Conservation (phyloP, 257 asterid species). For the Henckelia pumila region DNA sequence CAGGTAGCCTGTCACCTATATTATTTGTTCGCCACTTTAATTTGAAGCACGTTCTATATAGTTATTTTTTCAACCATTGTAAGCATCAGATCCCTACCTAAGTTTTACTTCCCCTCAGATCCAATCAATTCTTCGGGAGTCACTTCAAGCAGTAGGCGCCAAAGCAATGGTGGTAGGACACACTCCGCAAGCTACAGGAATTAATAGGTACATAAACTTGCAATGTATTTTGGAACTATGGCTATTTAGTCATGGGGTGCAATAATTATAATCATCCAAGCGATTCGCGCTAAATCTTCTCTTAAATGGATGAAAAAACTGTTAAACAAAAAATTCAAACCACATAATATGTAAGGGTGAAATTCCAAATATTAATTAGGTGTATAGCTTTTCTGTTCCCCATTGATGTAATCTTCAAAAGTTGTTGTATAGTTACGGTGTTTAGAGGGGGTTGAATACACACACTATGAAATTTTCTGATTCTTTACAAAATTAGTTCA, state of each 20-base stretch:
- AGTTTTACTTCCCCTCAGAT: slow-evolving; percentile 45
- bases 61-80: neutral
- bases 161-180: slow-evolving; percentile 99
- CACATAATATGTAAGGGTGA: too few relatives aligned
- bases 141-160: slow-evolving; percentile 77
- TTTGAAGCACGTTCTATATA: neutral
- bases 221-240: neutral
- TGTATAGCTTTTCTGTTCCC: too few relatives aligned
- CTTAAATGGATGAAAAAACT: too few relatives aligned
- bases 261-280: too few relatives aligned
- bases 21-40: neutral
- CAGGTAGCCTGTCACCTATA: slow-evolving; percentile 41
- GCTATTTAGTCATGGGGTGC: neutral
- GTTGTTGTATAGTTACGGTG: neutral
- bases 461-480: too few relatives aligned
- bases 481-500: too few relatives aligned
- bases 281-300: neutral
- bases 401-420: neutral
- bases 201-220: slow-evolving; percentile 61
- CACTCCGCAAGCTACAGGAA: slow-evolving; percentile 89
- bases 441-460: too few relatives aligned
- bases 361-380: too few relatives aligned
- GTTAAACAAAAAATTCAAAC: neutral
- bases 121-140: slow-evolving; percentile 66
- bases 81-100: slow-evolving; percentile 16